Base-by-base conservation (phyloP, 2,329 filamentous ascomycete species). In the Paecilomyces sp. region DNA sequence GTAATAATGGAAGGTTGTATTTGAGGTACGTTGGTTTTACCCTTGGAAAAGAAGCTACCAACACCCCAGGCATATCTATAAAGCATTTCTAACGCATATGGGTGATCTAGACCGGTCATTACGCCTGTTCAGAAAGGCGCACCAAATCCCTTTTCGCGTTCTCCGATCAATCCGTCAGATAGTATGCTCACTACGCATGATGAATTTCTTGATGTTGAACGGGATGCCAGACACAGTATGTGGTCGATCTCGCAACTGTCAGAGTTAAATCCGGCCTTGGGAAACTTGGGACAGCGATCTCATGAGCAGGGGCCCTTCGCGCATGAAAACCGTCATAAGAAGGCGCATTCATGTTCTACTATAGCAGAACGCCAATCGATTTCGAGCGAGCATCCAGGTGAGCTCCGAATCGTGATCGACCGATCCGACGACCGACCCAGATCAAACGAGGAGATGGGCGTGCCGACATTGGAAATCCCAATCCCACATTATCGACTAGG, bases 401-500 rank as follows among this genome's bases (percentile, higher is more conserved):
- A 86, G 59, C 88, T 94, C 74, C 91, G 89, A 71, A 86, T 95
- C 41, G 83, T 93, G 62, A 93, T 95, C 67, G 88, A 91, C 57
- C 84, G 90, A 63, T 84, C 89, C 9, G 80, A 82, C 53, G 83
- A 84, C 31, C 82, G 85, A 57, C 83, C 87, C 28, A 88, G 83
- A 69, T 88, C 86, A 4, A 54, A 30, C 15, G 54, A 60, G 81
- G 85, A 62, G 85, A 88, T 68, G 84, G 85, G 66, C 69, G 75
- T n/a, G 47, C 86, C 85, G 12, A 76, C 86, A 36, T 79, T 95
- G 56, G 85, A 92, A 65, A 83, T 93, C 52, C 82, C 86, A 24
- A 96, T 96, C 56, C 92, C 92, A 36, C 88, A 90, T 59, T 95
- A 92, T 81, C 87, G 88, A 64, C 79, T 97, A 60, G 92, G 92